Conservation (phyloP, 352 stramenopile species). For the Pythium myriotylum region DNA sequence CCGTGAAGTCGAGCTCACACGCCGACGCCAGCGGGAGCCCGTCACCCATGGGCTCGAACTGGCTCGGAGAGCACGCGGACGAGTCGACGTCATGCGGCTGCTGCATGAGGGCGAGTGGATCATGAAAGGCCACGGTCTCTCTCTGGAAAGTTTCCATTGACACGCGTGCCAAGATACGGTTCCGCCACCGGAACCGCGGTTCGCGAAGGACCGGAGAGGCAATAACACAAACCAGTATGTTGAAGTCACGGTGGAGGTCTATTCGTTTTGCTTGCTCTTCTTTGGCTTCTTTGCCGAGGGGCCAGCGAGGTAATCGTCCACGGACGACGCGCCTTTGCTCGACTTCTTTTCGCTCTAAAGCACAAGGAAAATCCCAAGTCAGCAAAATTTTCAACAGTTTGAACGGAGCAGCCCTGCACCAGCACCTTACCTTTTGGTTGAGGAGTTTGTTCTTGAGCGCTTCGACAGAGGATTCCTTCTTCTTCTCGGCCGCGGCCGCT, state of each 20-base stretch:
- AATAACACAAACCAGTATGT: slow-evolving; percentile 5
- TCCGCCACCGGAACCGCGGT: slow-evolving; percentile 13
- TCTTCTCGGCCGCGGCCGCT: slow-evolving; percentile 43
- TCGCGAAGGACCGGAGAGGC: not conserved
- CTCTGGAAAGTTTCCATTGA: slow-evolving; percentile 31
- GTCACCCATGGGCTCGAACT: not conserved
- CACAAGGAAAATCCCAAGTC: not conserved
- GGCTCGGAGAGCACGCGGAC: not conserved
- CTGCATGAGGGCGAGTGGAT: slow-evolving; percentile 18
- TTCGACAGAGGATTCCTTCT: slow-evolving; percentile 58
- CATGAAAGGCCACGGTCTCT: slow-evolving; percentile 32
- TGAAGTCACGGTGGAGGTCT: slow-evolving; percentile 6
- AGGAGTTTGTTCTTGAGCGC: slow-evolving; percentile 86
- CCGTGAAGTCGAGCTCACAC: slow-evolving; percentile 18
- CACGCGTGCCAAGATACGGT: slow-evolving; percentile 27
- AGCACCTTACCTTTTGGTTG: slow-evolving; percentile 55
- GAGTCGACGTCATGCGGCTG: not conserved
- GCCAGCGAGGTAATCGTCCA: slow-evolving; percentile 72
- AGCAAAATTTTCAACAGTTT: not conserved
- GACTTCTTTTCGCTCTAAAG: slow-evolving; percentile 43
- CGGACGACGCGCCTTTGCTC: slow-evolving; percentile 29
- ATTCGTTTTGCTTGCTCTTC: slow-evolving; percentile 34
- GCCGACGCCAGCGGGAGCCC: not conserved
- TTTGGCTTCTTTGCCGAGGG: slow-evolving; percentile 63
- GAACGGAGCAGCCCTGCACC: too few relatives aligned